Percentiles rank a stretch among this genome's conserved stretches.
Conservation (phyloP, 805 yeast genomes). For the Hyphopichia homilentoma region DNA sequence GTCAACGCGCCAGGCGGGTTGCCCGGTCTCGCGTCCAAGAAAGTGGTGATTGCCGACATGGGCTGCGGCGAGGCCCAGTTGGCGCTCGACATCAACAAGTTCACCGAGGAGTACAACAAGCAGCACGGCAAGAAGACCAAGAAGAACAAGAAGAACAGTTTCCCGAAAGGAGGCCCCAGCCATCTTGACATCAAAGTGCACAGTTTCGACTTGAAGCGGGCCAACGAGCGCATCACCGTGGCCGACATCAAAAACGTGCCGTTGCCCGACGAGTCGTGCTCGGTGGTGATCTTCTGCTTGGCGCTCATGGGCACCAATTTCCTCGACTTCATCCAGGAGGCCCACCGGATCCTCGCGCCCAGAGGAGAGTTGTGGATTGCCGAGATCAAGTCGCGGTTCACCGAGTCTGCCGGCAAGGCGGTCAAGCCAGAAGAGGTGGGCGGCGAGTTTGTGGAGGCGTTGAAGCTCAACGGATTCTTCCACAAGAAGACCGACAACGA, state of each 20-base stretch:
- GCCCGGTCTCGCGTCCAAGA: slow-evolving; percentile 64
- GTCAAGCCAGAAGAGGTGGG: slow-evolving; percentile 47
- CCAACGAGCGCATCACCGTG: slow-evolving; percentile 89
- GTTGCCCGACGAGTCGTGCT: slow-evolving; percentile 69
- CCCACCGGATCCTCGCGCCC: slow-evolving; percentile 80
- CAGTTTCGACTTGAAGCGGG: slow-evolving; percentile 87
- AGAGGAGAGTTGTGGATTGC: slow-evolving; percentile 97
- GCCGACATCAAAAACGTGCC: slow-evolving; percentile 95
- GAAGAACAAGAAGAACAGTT: slow-evolving; percentile 19
- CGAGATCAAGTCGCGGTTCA: slow-evolving; percentile 89
- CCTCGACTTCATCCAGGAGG: slow-evolving; percentile 87
- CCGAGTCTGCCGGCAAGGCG: slow-evolving; percentile 43
- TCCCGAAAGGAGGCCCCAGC: slow-evolving; percentile 16
- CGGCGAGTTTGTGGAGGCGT: slow-evolving; percentile 73
- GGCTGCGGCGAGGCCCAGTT: slow-evolving; percentile 98
- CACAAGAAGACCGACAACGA: slow-evolving; percentile 82
- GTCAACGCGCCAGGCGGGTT: slow-evolving; percentile 95
- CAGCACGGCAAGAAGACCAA: slow-evolving; percentile 26
- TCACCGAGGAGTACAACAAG: slow-evolving; percentile 33
- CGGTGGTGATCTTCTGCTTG: slow-evolving; percentile 88
- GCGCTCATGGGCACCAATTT: slow-evolving; percentile 98
- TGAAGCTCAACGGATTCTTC: slow-evolving; percentile 78
- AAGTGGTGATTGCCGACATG: slow-evolving; percentile 91
- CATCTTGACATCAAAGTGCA: slow-evolving; percentile 62
- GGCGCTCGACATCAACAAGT: slow-evolving; percentile 59